Evolutionary conservation across 306 rosid genomes (phyloP).

Genomic region (Oxytropis ochrocephala): DNA sequence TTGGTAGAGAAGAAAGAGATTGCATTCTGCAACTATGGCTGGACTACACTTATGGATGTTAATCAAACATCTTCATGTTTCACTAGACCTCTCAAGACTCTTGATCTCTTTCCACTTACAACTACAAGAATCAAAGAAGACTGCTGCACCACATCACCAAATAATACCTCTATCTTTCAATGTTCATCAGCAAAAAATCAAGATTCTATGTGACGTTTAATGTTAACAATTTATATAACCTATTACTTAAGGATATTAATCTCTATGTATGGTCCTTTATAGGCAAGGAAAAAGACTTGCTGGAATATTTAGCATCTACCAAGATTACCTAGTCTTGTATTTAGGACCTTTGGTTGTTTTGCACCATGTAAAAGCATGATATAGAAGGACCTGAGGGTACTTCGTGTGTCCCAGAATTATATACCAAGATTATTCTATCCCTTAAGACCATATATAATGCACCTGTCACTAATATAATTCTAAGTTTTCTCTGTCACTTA

Average conservation of each 20-base stretch:
- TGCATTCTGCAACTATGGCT: slow-evolving; percentile 38
- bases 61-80: slow-evolving; percentile 29
- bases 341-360: slow-evolving; percentile 24
- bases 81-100: slow-evolving; percentile 59
- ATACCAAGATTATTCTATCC: slow-evolving; percentile 20
- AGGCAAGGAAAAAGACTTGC: not conserved
- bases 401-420: not conserved
- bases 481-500: not conserved
- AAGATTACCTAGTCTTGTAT: slow-evolving; percentile 21
- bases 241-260: not conserved
- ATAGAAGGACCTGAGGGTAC: slow-evolving; percentile 15
- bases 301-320: not conserved
- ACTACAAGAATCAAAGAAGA: slow-evolving; percentile 52
- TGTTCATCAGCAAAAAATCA: not conserved
- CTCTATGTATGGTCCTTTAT: not conserved
- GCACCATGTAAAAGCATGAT: slow-evolving; percentile 14
- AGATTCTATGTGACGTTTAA: slow-evolving; percentile 9
- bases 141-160: slow-evolving; percentile 22
- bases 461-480: not conserved
- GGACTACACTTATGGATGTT: slow-evolving; percentile 25
- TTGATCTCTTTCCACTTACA: slow-evolving; percentile 77
- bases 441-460: slow-evolving; percentile 2
- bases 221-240: not conserved
- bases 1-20: slow-evolving; percentile 31
- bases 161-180: not conserved